Percentiles rank a stretch among this genome's conserved stretches.
Conservation (phyloP, 176 grass and related monocot species). For the bread wheat (Triticum aestivum) region IWGSC_CS_RefSeq_v2.1 NC_057809.1:611390613-611391112, state of each 20-base stretch:
- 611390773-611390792: no score
- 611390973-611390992: background rate
- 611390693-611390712: background rate
- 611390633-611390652: background rate
- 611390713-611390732: background rate
- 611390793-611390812: no score
- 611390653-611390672: background rate
- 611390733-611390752: background rate
- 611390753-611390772: no score
- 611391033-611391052: no score
- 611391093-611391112: no score
- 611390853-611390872: background rate
- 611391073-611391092: no score
- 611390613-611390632: accelerated
- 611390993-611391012: no score
- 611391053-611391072: no score
- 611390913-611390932: background rate
- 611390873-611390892: background rate
- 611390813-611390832: accelerated
- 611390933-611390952: background rate
- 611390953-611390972: background rate
- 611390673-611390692: background rate
- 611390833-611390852: background rate
- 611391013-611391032: no score
- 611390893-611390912: background rate